Evolutionary conservation across 257 asterid genomes (phyloP).

Genomic region (Salvia miltiorrhiza): DNA sequence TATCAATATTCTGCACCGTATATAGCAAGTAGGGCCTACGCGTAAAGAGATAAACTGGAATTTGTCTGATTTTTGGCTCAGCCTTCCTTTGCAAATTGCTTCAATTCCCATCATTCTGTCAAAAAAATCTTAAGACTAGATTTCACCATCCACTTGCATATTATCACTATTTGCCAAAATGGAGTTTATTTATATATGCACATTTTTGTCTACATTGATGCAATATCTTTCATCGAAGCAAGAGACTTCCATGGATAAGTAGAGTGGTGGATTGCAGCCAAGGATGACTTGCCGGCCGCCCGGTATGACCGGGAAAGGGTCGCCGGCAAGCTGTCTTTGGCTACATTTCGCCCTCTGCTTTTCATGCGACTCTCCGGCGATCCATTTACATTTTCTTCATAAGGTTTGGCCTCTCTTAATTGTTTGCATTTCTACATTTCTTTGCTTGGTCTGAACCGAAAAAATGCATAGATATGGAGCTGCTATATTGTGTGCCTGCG

Average conservation of each 20-base stretch:
- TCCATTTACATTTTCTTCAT: neutral
- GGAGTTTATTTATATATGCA: conserved; percentile 4
- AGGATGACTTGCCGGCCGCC: conserved; percentile 40
- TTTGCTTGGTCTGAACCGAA: too few relatives aligned
- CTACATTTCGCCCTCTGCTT: conserved; percentile 39
- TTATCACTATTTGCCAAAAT: neutral
- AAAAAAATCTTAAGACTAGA: neutral
- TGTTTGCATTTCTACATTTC: too few relatives aligned
- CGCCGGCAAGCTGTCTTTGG: conserved; percentile 44
- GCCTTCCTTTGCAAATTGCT: neutral
- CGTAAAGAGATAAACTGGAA: too few relatives aligned
- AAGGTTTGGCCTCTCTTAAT: too few relatives aligned
- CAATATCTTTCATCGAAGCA: neutral
- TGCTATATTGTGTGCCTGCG: too few relatives aligned
- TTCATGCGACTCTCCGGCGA: conserved; percentile 33
- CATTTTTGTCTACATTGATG: neutral
- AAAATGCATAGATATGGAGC: too few relatives aligned
- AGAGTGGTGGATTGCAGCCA: conserved; percentile 38
- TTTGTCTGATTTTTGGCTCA: neutral
- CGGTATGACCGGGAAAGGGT: neutral
- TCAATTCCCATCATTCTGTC: conserved; percentile 26
- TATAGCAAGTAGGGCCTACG: too few relatives aligned
- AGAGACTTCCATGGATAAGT: conserved; percentile 26
- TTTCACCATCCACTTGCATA: conserved; percentile 23
- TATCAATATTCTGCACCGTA: too few relatives aligned